Conservation (phyloP, 1,284 basidiomycete species). For the Malassezia obtusa region DNA sequence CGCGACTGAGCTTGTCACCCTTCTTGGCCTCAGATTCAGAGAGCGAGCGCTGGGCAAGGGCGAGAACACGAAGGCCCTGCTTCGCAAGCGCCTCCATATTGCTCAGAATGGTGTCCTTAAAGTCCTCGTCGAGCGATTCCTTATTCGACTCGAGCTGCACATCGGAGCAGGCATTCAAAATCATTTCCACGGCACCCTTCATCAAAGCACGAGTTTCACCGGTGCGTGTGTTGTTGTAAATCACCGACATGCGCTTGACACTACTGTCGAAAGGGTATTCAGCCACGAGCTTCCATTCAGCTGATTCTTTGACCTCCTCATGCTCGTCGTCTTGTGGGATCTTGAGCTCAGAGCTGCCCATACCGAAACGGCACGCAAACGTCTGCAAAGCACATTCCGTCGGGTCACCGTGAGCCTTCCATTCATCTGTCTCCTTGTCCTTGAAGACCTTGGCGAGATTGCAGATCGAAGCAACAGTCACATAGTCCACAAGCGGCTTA, state of each 20-base stretch:
- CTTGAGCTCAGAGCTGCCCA: slow-evolving; percentile 25
- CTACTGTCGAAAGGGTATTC: slow-evolving; percentile 45
- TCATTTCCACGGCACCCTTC: slow-evolving; percentile 46
- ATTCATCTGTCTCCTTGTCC: slow-evolving; percentile 48
- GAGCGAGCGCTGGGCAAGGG: slow-evolving; percentile 34
- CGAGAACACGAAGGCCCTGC: slow-evolving; percentile 41
- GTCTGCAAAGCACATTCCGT: slow-evolving; percentile 60
- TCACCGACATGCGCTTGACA: slow-evolving; percentile 49
- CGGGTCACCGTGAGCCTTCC: slow-evolving; percentile 62
- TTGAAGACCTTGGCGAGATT: slow-evolving; percentile 46
- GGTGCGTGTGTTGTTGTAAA: slow-evolving; percentile 46
- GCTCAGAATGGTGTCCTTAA: slow-evolving; percentile 24
- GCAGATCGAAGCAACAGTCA: slow-evolving; percentile 45
- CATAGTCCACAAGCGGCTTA: slow-evolving; percentile 26
- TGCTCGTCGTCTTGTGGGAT: slow-evolving; percentile 21
- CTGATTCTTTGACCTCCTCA: slow-evolving; percentile 19
- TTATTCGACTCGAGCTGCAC: slow-evolving; percentile 42
- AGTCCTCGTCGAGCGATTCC: slow-evolving; percentile 31
- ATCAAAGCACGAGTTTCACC: slow-evolving; percentile 36
- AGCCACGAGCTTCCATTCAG: slow-evolving; percentile 51
- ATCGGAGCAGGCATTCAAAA: slow-evolving; percentile 33
- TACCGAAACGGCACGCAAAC: slow-evolving; percentile 53
- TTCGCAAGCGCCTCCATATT: slow-evolving; percentile 43
- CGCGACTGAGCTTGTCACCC: slow-evolving; percentile 29
- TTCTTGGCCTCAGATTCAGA: slow-evolving; percentile 23